Percentiles rank a stretch among this genome's conserved stretches.
Conservation (phyloP, 345 rosid genomes). For the Eucalyptus pauciflora region DNA sequence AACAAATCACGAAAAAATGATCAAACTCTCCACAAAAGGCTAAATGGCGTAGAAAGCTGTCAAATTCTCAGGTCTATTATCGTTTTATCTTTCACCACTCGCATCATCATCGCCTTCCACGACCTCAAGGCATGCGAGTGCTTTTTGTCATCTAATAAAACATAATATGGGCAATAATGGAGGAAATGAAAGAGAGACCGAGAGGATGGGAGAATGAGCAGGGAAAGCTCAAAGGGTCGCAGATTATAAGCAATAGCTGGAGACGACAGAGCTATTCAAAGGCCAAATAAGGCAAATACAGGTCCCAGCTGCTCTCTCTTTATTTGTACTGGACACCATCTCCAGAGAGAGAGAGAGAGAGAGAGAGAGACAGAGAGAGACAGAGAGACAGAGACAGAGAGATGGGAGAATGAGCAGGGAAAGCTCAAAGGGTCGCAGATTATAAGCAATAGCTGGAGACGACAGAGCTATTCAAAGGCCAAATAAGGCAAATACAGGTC, state of each 20-base stretch:
- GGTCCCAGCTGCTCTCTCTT: neutral
- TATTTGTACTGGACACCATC: neutral
- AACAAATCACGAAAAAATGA: neutral
- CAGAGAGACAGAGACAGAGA: too few relatives aligned
- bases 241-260: neutral
- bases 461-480: neutral
- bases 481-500: neutral
- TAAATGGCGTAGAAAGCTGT: neutral
- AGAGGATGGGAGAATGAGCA: neutral
- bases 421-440: neutral
- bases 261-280: neutral
- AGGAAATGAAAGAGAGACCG: neutral
- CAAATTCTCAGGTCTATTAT: neutral
- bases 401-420: neutral
- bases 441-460: neutral
- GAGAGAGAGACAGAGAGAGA: neutral
- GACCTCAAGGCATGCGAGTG: neutral
- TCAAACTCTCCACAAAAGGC: neutral
- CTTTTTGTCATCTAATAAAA: neutral
- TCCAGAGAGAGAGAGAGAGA: neutral
- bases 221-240: neutral
- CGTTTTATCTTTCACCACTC: neutral
- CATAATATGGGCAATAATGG: neutral
- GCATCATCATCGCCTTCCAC: neutral
- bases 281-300: neutral